These are phyloP conservation scores for Aspergillus fischeri DNA, from an alignment of 2,329 filamentous ascomycete genomes.

Conservation along the genomic window DNA sequence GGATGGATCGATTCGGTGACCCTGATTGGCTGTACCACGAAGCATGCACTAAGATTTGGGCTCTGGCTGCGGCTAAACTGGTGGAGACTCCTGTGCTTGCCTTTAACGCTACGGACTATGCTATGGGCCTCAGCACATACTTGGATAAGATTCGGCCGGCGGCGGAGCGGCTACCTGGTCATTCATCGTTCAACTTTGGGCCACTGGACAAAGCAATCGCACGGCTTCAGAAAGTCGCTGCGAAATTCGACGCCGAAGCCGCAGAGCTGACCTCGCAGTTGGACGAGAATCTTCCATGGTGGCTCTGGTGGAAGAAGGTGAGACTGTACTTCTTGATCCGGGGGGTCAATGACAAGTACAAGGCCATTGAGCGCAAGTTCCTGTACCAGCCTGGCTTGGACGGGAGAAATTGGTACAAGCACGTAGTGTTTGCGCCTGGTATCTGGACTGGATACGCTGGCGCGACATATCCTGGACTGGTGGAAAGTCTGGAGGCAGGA, in stretches of 20 bases:
- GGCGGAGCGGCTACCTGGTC: constrained; percentile 21
- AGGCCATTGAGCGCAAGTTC: constrained; percentile 76
- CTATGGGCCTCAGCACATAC: constrained; percentile 49
- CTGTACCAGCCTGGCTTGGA: constrained; percentile 73
- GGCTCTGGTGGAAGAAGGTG: constrained; percentile 67
- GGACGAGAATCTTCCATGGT: constrained; percentile 65
- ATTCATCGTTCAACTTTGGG: constrained; percentile 37
- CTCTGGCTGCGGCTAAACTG: constrained; percentile 58
- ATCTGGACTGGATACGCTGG: constrained; percentile 89
- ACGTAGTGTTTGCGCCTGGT: constrained; percentile 87
- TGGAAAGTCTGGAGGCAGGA: constrained; percentile 56
- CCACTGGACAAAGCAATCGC: constrained; percentile 48
- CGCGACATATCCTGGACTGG: constrained; percentile 61
- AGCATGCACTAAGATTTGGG: constrained; percentile 63
- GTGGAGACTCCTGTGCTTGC: constrained; percentile 59
- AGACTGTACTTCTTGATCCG: constrained; percentile 61
- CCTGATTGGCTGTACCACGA: constrained; percentile 56
- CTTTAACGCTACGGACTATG: constrained; percentile 63
- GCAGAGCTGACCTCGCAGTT: constrained; percentile 47
- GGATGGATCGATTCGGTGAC: constrained; percentile 79
- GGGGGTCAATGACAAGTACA: constrained; percentile 73
- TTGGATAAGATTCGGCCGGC: constrained; percentile 30
- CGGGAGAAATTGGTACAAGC: constrained; percentile 83
- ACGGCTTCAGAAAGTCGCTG: constrained; percentile 46
- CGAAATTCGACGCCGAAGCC: constrained; percentile 50